Conservation (phyloP, 2,329 filamentous ascomycete genomes). For the Calonectria pseudoturangicola region DNA sequence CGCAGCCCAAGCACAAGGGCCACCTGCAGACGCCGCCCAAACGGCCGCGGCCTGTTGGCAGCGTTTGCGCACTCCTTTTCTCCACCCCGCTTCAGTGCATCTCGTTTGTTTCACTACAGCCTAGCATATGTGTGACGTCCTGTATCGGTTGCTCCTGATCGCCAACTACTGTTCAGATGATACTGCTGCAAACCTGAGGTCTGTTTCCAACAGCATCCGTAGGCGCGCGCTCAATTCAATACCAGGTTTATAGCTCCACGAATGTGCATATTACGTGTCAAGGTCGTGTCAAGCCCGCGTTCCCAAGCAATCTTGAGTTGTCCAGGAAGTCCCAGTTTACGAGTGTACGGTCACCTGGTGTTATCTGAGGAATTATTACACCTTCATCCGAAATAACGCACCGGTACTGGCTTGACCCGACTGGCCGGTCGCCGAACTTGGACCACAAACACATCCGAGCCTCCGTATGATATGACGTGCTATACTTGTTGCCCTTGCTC, state of each 20-base stretch:
- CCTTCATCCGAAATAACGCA: neutral
- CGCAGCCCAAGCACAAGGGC: constrained; percentile 23
- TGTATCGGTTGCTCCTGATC: neutral
- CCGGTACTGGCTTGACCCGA: neutral
- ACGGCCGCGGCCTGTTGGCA: constrained; percentile 23
- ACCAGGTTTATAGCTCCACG: neutral
- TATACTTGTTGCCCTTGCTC: neutral
- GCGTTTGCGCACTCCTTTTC: constrained; percentile 15
- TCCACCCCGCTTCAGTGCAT: constrained; percentile 32
- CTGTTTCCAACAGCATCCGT: neutral
- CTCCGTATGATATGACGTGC: neutral
- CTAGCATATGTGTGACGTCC: constrained; percentile 11
- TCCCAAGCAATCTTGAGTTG: neutral
- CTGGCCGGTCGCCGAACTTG: neutral
- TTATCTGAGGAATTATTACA: constrained; percentile 5
- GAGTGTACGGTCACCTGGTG: neutral
- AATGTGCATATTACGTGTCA: constrained; percentile 19
- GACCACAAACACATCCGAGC: constrained; percentile 9
- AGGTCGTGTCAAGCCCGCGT: constrained; percentile 37
- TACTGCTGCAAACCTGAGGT: constrained; percentile 21
- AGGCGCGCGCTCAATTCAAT: constrained; percentile 12
- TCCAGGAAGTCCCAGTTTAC: constrained; percentile 10
- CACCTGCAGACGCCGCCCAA: constrained; percentile 34
- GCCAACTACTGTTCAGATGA: constrained; percentile 6
- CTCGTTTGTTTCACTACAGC: constrained; percentile 35